A percentile compares a stretch with the other conserved stretches of the same genome.
phyloP scores from a whole-genome alignment of 805 yeast species.

The Yamadazyma sp. region DNA sequence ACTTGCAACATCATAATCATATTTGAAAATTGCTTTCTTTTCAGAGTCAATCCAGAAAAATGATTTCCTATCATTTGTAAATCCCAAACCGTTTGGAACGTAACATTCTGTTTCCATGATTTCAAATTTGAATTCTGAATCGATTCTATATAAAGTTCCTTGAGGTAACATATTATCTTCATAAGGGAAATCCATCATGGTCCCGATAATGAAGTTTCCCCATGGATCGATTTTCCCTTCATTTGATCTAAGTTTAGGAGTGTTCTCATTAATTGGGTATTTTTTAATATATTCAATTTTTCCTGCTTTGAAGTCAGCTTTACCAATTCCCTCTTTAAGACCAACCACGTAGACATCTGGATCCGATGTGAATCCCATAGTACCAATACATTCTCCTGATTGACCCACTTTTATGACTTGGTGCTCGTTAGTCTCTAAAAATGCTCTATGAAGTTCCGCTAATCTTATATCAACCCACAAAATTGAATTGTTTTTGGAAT shows the following conservation, averaged over 20 bases:
- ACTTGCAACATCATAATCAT: conserved; percentile 32
- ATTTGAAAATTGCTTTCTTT: conserved; percentile 32
- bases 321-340: conserved; percentile 61
- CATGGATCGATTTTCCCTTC: conserved; percentile 79
- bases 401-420: conserved; percentile 35
- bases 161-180: conserved; percentile 27
- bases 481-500: conserved; percentile 50
- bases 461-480: conserved; percentile 44
- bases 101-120: conserved; percentile 33
- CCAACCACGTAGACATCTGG: conserved; percentile 58
- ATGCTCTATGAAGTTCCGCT: conserved; percentile 37
- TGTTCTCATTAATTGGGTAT: conserved; percentile 24
- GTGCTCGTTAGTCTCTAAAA: conserved; percentile 23
- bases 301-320: conserved; percentile 41
- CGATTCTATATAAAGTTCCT: conserved; percentile 47
- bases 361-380: conserved; percentile 62
- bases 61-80: conserved; percentile 23
- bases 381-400: conserved; percentile 56
- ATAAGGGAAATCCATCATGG: conserved; percentile 58
- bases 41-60: conserved; percentile 43
- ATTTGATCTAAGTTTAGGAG: conserved; percentile 50
- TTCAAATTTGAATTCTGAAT: conserved; percentile 28
- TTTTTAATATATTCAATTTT: conserved; percentile 39
- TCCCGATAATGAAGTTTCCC: conserved; percentile 78
- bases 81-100: conserved; percentile 67